These are phyloP conservation scores for Albifimbria verrucaria DNA, from an alignment of 2,329 filamentous ascomycete genomes.

Conservation along the genomic window DNA sequence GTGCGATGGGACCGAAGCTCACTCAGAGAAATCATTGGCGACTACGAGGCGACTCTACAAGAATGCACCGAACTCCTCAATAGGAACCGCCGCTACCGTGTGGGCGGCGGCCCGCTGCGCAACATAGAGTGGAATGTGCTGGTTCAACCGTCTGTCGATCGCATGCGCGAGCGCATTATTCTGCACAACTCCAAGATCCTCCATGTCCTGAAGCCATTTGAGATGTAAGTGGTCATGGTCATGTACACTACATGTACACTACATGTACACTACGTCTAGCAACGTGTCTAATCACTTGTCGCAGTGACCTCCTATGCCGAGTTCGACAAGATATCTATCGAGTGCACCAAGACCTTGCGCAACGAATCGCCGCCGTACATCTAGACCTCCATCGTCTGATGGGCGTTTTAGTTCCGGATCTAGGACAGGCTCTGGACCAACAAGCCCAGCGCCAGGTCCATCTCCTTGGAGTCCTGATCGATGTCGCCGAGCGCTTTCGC, in stretches of 20 bases:
- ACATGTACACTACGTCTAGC: too few relatives aligned
- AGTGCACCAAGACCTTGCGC: constrained; percentile 20
- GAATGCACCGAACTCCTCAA: constrained; percentile 27
- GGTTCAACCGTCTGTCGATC: constrained; percentile 28
- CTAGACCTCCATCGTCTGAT: constrained; percentile 19
- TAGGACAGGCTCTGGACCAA: constrained; percentile 19
- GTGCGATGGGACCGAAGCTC: constrained; percentile 20
- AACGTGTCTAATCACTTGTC: background rate
- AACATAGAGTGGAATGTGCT: constrained; percentile 34
- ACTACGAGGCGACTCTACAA: constrained; percentile 25
- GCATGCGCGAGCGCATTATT: constrained; percentile 26
- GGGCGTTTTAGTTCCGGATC: constrained; percentile 21
- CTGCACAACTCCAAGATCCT: constrained; percentile 31
- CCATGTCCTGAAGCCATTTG: constrained; percentile 30
- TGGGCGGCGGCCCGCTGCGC: constrained; percentile 19
- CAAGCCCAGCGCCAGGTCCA: constrained; percentile 12
- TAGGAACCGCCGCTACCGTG: constrained; percentile 25
- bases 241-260: too few relatives aligned
- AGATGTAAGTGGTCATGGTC: constrained; percentile 23
- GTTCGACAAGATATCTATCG: constrained; percentile 23
- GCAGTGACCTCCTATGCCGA: constrained; percentile 28
- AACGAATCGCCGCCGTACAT: constrained; percentile 18
- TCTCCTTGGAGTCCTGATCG: constrained; percentile 15
- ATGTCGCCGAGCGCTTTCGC: constrained; percentile 20
- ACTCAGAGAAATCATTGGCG: constrained; percentile 25